Conservation (phyloP, 1,139 yeast species). For the Magnusiomyces clavatus region DNA sequence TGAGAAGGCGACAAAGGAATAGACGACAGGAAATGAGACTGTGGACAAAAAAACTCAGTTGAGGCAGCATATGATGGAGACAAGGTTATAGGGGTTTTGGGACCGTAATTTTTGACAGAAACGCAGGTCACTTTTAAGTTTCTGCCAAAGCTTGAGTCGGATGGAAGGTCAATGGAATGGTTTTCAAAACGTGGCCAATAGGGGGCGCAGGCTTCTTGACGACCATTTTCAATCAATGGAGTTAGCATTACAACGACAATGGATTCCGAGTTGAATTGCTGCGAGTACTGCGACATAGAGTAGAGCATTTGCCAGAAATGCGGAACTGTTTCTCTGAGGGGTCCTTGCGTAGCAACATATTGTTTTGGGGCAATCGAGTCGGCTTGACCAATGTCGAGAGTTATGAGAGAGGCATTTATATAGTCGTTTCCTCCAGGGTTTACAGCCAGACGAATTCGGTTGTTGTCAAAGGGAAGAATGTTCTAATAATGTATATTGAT, state of each 20-base stretch:
- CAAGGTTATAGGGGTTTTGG: background rate
- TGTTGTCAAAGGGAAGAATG: constrained; percentile 53
- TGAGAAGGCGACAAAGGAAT: background rate
- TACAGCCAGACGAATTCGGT: constrained; percentile 42
- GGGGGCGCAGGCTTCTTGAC: constrained; percentile 52
- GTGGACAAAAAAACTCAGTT: no score
- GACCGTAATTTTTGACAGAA: background rate
- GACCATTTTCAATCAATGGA: constrained; percentile 53
- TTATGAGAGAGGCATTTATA: constrained; percentile 42
- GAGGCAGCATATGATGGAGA: background rate
- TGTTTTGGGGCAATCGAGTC: constrained; percentile 22
- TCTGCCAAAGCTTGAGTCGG: constrained; percentile 15
- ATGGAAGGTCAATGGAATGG: constrained; percentile 14
- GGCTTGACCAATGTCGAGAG: constrained; percentile 24
- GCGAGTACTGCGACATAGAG: constrained; percentile 30
- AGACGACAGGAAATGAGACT: background rate
- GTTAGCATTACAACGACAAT: constrained; percentile 82
- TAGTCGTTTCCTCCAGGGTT: constrained; percentile 30
- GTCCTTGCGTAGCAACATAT: constrained; percentile 68
- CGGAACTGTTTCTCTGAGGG: constrained; percentile 48
- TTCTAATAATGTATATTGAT: constrained; percentile 25
- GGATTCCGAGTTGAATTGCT: constrained; percentile 27
- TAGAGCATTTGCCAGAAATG: constrained; percentile 88
- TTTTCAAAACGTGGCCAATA: constrained; percentile 56
- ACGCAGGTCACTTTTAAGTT: constrained; percentile 15